Percentiles rank a stretch among this genome's conserved stretches.
Conservation (phyloP, 2,329 filamentous ascomycete species). For the Penicillium janthinellum region DNA sequence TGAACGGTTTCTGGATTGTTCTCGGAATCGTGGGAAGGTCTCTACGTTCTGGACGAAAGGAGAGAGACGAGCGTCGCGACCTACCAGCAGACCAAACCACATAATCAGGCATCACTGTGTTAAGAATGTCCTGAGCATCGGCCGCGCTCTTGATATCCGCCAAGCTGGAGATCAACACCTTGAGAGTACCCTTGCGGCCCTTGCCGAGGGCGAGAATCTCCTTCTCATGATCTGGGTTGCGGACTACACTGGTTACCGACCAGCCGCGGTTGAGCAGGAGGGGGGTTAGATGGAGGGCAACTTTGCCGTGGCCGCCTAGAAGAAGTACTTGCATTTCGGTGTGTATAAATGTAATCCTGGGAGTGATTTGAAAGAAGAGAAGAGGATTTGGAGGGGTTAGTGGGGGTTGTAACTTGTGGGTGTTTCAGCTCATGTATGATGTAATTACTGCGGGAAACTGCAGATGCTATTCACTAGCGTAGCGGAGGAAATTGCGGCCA, state of each 20-base stretch:
- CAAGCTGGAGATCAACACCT: constrained; percentile 69
- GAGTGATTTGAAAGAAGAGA: not conserved
- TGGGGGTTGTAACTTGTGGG: not conserved
- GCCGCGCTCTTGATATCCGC: constrained; percentile 68
- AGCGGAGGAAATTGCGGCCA: too few relatives aligned
- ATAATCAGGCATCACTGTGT: constrained; percentile 46
- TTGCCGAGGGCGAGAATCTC: constrained; percentile 64
- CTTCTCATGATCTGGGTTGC: constrained; percentile 66
- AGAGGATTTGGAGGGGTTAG: not conserved
- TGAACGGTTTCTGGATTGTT: too few relatives aligned
- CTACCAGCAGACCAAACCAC: constrained; percentile 52
- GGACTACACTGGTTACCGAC: constrained; percentile 77
- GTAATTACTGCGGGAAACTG: too few relatives aligned
- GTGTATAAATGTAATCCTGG: not conserved
- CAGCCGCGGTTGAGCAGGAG: constrained; percentile 73
- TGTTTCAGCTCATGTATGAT: constrained; percentile 1
- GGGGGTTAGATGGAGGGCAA: constrained; percentile 73
- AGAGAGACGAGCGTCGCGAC: constrained; percentile 15
- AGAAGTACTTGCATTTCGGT: constrained; percentile 61
- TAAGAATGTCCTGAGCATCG: constrained; percentile 64
- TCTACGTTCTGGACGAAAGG: not conserved
- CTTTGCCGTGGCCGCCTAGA: constrained; percentile 79
- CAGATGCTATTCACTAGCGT: too few relatives aligned
- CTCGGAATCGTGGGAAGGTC: too few relatives aligned
- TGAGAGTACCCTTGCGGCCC: constrained; percentile 63